phyloP scores from a whole-genome alignment of 805 yeast species.

The Phaffomyces antillensis region DNA sequence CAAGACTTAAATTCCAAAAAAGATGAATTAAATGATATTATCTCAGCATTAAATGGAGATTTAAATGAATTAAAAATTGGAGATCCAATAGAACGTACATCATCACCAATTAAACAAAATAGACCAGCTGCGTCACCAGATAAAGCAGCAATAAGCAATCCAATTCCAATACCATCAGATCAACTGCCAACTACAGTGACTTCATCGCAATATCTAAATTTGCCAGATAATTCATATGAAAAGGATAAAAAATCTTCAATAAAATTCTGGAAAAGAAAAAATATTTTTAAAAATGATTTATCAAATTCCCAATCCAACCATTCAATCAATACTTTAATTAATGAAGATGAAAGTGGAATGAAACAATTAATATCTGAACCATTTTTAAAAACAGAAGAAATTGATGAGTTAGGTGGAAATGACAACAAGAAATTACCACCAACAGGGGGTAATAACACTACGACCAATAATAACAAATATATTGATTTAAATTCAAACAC shows the following conservation, averaged over 20 bases:
- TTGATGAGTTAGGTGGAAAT: conserved; percentile 27
- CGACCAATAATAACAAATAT: conserved; percentile 4
- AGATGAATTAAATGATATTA: conserved; percentile 39
- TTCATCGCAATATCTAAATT: not conserved
- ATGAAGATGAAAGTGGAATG: conserved; percentile 15
- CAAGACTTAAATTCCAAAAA: conserved; percentile 42
- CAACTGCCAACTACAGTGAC: conserved; percentile 6
- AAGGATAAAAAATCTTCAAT: conserved; percentile 8
- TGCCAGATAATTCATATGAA: conserved; percentile 12
- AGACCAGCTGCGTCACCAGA: not conserved
- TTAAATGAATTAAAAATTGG: conserved; percentile 14
- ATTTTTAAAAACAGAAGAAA: conserved; percentile 27
- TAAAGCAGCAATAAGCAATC: no score
- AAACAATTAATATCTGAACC: conserved; percentile 30
- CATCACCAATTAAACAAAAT: not conserved
- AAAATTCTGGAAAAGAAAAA: conserved; percentile 27
- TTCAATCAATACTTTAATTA: conserved; percentile 12
- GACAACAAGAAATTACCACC: conserved; percentile 26
- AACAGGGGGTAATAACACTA: no score
- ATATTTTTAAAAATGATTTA: conserved; percentile 17
- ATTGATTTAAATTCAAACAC: conserved; percentile 3
- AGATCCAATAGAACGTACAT: not conserved
- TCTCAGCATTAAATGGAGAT: conserved; percentile 26
- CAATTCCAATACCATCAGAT: conserved; percentile 1
- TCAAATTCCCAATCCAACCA: conserved; percentile 16